Evolutionary conservation across 1,284 basidiomycete genomes (phyloP), one percentile per base, ranked within the genome.

Genomic region (Tilletiopsis washingtonensis): DNA sequence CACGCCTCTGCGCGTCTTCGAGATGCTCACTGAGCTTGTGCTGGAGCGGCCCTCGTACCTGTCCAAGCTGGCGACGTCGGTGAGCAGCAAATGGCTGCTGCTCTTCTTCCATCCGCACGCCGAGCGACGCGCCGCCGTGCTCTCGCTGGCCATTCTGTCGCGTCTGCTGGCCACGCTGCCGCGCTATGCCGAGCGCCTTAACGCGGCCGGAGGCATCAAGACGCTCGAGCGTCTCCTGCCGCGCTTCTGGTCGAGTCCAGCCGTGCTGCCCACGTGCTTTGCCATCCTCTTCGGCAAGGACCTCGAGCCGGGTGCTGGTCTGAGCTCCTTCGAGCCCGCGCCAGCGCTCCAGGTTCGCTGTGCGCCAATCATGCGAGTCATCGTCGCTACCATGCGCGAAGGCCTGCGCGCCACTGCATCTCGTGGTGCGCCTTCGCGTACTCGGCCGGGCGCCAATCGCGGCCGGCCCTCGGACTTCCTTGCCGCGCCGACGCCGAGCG

Each of bases 211-310:
- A 1, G 87, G 88, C 0, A 74, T 86, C 32, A 81, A 84, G 6
- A 81, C 86, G 3, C 81, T 89, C 25, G 79, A 79, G 47, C 76
- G 88, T 15, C 76, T 90, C 5, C 78, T 89, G 21, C 80, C 89
- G 2, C 82, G 84, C 5, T 80, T 83, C 17, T 78, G 78, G 23
- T 84, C 86, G 1, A 77, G 82, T 1, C 74, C 85, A 0, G 59
- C 75, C 19, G 77, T 84, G 4, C 80, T 14, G 76, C 78, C 23
- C 79, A 82, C 51, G 75, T 85, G 27, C 75, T 90, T 14, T 75
- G 75, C 7, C 73, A 88, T 32, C 77, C 86, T 40, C 75, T 78
- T 21, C 75, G 83, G 43, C 74, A 90, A 29, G 81, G 81, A 3
- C 81, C 82, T 45, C 76, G 79, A 47, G 38, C 29, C 29, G 29